Evolutionary conservation across 2,329 filamentous ascomycete species (phyloP).

Genomic region (Penicillium sp.): DNA sequence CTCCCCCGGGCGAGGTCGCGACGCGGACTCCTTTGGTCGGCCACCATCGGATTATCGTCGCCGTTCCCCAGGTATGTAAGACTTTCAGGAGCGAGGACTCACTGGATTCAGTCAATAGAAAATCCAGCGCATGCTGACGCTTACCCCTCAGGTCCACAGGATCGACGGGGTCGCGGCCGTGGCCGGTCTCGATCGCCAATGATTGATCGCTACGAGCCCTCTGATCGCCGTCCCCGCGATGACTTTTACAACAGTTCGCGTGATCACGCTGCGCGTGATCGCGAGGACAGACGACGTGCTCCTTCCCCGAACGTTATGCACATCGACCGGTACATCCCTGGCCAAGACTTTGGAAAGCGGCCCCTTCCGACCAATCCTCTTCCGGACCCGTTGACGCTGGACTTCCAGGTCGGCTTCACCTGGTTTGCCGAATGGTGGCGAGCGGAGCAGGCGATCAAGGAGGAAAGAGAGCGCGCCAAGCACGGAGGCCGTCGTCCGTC

Average conservation of each 20-base stretch:
- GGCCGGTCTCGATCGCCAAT: slow-evolving; percentile 56
- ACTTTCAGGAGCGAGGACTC: background rate
- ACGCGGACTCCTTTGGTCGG: slow-evolving; percentile 36
- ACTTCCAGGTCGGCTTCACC: slow-evolving; percentile 62
- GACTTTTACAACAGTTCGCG: slow-evolving; percentile 49
- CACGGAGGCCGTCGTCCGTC: slow-evolving; percentile 52
- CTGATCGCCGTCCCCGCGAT: slow-evolving; percentile 49
- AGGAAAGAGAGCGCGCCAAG: slow-evolving; percentile 57
- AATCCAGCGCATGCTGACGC: slow-evolving; percentile 3
- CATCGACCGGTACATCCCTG: slow-evolving; percentile 62
- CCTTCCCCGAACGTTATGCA: slow-evolving; percentile 53
- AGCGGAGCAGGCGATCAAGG: slow-evolving; percentile 56
- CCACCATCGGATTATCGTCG: slow-evolving; percentile 39
- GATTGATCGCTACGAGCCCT: slow-evolving; percentile 61
- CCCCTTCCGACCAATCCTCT: slow-evolving; percentile 52
- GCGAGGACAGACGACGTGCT: slow-evolving; percentile 53
- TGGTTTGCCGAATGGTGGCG: slow-evolving; percentile 66
- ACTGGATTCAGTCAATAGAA: background rate
- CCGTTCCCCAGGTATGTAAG: slow-evolving; percentile 42
- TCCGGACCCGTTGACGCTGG: slow-evolving; percentile 56
- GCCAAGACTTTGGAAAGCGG: slow-evolving; percentile 52
- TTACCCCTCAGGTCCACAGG: slow-evolving; percentile 29
- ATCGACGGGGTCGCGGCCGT: slow-evolving; percentile 40
- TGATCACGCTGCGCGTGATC: slow-evolving; percentile 43
- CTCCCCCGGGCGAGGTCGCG: slow-evolving; percentile 40